Evolutionary conservation across 148 eudicot genomes (phyloP).

Genomic region (Polygonum aviculare): DNA sequence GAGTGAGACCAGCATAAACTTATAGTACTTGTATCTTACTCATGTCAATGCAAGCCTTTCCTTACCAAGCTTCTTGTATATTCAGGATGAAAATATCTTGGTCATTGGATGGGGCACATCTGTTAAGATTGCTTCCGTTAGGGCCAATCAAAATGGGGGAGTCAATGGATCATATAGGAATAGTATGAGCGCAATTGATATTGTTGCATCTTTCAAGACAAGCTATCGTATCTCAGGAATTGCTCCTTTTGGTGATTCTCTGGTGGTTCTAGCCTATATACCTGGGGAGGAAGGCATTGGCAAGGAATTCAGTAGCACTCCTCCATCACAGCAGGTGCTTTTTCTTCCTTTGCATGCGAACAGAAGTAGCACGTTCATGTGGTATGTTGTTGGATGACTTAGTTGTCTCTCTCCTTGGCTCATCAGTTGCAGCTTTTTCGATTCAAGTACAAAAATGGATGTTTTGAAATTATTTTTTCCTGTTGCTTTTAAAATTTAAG

Average conservation of each 20-base stretch:
- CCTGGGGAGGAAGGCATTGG: constrained; percentile 76
- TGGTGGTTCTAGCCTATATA: constrained; percentile 87
- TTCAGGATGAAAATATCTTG: constrained; percentile 80
- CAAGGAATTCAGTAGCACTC: constrained; percentile 60
- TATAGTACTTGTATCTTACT: constrained; percentile 18
- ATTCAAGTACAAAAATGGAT: background rate
- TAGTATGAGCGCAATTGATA: constrained; percentile 63
- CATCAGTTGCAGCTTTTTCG: background rate
- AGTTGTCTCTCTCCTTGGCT: background rate
- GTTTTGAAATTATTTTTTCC: background rate
- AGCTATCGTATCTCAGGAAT: constrained; percentile 86
- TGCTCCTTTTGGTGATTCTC: constrained; percentile 91
- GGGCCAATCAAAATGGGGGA: constrained; percentile 34
- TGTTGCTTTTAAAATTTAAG: background rate
- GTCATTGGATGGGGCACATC: constrained; percentile 99
- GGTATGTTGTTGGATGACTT: background rate
- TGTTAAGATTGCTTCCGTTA: constrained; percentile 73
- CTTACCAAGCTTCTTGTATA: constrained; percentile 17
- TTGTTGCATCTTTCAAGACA: constrained; percentile 89
- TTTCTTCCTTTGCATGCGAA: background rate
- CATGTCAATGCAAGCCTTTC: constrained; percentile 16
- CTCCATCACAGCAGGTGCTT: constrained; percentile 81
- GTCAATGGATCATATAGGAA: constrained; percentile 60
- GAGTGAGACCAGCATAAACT: background rate
- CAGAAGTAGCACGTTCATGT: background rate